Conservation (phyloP, 495 filamentous ascomycete genomes). For the Aspergillus panamensis region DNA sequence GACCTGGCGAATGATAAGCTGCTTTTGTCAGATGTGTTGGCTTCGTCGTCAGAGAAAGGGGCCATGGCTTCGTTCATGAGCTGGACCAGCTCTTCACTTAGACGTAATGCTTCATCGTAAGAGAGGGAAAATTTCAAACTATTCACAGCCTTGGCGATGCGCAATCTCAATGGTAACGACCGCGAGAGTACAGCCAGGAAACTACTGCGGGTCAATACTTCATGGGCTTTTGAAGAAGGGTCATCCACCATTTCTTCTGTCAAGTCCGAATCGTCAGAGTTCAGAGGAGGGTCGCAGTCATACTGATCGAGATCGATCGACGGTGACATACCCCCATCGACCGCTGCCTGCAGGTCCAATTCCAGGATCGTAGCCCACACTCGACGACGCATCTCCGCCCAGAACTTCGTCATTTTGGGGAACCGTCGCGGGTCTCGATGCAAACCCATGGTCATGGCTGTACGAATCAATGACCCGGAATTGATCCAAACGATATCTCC, state of each 20-base stretch:
- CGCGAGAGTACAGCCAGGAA: slow-evolving; percentile 49
- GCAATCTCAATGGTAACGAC: slow-evolving; percentile 47
- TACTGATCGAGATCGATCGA: slow-evolving; percentile 44
- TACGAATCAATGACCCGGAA: slow-evolving; percentile 51
- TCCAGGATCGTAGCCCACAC: slow-evolving; percentile 64
- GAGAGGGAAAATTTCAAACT: slow-evolving; percentile 44
- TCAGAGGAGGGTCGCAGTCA: slow-evolving; percentile 51
- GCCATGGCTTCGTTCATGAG: slow-evolving; percentile 29
- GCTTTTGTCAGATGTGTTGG: slow-evolving; percentile 25
- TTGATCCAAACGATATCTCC: slow-evolving; percentile 56
- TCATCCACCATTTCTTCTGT: slow-evolving; percentile 37
- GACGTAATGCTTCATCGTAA: slow-evolving; percentile 48
- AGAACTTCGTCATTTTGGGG: slow-evolving; percentile 42
- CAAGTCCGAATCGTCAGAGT: slow-evolving; percentile 56
- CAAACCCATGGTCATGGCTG: slow-evolving; percentile 55
- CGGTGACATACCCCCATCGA: slow-evolving; percentile 54
- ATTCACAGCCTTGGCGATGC: slow-evolving; percentile 49
- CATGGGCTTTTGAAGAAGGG: slow-evolving; percentile 30
- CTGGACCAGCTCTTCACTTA: slow-evolving; percentile 42
- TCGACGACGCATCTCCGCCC: slow-evolving; percentile 54
- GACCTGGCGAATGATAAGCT: slow-evolving; percentile 36
- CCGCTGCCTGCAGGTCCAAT: slow-evolving; percentile 51
- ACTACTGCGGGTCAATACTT: slow-evolving; percentile 46
- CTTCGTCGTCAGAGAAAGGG: slow-evolving; percentile 26
- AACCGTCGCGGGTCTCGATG: slow-evolving; percentile 57